These are phyloP conservation scores for Sugiyamaella novakii DNA, from an alignment of 1,139 yeast genomes.

Conservation along the genomic window DNA sequence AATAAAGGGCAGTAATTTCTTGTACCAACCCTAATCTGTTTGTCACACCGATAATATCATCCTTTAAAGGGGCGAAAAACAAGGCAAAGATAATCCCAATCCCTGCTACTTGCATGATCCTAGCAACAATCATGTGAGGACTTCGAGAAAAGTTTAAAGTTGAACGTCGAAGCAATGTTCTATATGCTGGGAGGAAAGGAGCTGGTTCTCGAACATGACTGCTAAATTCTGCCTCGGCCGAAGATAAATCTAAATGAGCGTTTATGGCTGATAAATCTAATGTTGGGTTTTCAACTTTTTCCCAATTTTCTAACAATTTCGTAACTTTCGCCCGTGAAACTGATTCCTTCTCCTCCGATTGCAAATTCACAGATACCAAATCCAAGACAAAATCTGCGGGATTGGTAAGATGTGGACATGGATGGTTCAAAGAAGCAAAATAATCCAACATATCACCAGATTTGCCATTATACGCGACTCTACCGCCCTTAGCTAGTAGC, in stretches of 20 bases:
- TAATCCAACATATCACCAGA: constrained; percentile 48
- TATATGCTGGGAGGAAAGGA: constrained; percentile 44
- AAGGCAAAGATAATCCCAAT: constrained; percentile 67
- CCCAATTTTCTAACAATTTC: constrained; percentile 38
- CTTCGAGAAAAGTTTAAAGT: constrained; percentile 59
- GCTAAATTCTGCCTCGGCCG: constrained; percentile 23
- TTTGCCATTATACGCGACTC: constrained; percentile 58
- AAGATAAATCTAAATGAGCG: constrained; percentile 8
- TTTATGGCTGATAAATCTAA: constrained; percentile 4
- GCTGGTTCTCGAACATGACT: constrained; percentile 38
- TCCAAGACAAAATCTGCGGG: constrained; percentile 77
- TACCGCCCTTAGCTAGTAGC: constrained; percentile 72
- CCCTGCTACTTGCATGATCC: constrained; percentile 67
- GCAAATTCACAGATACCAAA: constrained; percentile 54
- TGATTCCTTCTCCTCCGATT: constrained; percentile 43
- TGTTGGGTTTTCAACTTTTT: constrained; percentile 6
- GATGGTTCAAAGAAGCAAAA: constrained; percentile 53
- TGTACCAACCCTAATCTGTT: constrained; percentile 77
- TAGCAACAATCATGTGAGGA: constrained; percentile 62
- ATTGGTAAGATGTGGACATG: constrained; percentile 61
- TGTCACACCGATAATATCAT: constrained; percentile 58
- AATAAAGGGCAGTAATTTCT: constrained; percentile 70
- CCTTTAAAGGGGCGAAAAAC: constrained; percentile 68
- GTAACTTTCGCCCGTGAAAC: constrained; percentile 44
- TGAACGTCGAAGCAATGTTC: constrained; percentile 50